Base-by-base conservation (phyloP, 2,329 filamentous ascomycete genomes). In the Pseudogymnoascus sp. region DNA sequence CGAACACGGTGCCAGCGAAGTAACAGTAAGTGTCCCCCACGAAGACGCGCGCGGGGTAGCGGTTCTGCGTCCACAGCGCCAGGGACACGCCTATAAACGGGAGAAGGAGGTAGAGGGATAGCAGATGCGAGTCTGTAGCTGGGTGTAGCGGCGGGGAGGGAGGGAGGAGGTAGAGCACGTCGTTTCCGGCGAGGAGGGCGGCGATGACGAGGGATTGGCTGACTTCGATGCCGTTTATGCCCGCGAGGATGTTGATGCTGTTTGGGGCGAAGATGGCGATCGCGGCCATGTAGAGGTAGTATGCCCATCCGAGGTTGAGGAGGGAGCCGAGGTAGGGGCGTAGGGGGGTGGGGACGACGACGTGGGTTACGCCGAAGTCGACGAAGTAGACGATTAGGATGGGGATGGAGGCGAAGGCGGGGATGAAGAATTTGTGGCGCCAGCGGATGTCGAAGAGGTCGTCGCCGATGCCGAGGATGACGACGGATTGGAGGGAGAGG, bases 1-100 rank as follows among this genome's bases (percentile, higher is more conserved):
- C 94, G 71, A 99, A 99, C 37, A 97, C 89, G 91, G 99, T 99
- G 66, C 94, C 94, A 0, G 94, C 94, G 73, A 99, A 96, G 76
- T 99, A 99, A 80, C 94, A 99, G 80, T 97, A 99, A 3, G 94
- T 99, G 74, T 99, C 94, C 60, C 94, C 94, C 8, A 97, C 92
- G 70, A 99, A 99, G 8, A 97, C 94, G 68, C 85, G 86, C 21
- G 92, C 90, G 0, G 94, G 94, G 71, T 91, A 99, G 89, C 91
- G 95, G 74, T 99, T 99, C 77, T 99, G 92, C 71, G 76, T 83
- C 69, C 94, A 82, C 13, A 99, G 80, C 7, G 94, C 94, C 57
- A 88, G 74, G 6, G 91, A 96, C 59, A 96, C 94, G 57, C 91
- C 94, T 62, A 97, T 82, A 77, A 97, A 97, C 13, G 94, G 94